These are phyloP conservation scores for Azolla pinnata DNA, from an alignment of 75 land plant species.

Conservation along the genomic window DNA sequence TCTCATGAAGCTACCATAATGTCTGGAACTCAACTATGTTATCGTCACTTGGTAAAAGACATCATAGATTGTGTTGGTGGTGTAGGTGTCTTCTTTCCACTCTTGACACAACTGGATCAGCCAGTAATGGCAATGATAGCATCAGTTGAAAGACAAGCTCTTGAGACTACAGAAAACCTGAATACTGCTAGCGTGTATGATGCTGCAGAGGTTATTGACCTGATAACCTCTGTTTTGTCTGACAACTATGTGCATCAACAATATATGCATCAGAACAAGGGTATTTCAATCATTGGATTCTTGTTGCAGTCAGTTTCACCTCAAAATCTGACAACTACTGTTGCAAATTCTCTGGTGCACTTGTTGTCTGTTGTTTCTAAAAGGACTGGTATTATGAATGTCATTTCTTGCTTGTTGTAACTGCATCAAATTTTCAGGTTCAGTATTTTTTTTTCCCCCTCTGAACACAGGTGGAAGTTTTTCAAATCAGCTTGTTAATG, in stretches of 20 bases:
- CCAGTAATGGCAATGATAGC: constrained; percentile 8
- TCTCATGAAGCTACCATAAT: constrained; percentile 49
- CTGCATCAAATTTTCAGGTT: constrained; percentile 5
- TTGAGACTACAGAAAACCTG: not conserved
- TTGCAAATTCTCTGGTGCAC: constrained; percentile 59
- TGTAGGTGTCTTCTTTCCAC: constrained; percentile 85
- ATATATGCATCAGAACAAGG: constrained; percentile 67
- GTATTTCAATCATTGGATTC: constrained; percentile 74
- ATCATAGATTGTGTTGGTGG: constrained; percentile 95
- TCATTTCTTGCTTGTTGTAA: not conserved
- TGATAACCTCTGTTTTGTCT: constrained; percentile 65
- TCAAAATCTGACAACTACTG: constrained; percentile 53
- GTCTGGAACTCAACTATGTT: constrained; percentile 79
- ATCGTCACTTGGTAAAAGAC: constrained; percentile 62
- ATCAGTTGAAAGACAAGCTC: not conserved
- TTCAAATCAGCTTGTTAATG: constrained; percentile 58
- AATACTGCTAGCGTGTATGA: constrained; percentile 34
- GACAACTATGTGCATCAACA: constrained; percentile 75
- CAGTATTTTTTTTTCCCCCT: not conserved
- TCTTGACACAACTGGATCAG: constrained; percentile 59
- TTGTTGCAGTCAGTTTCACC: constrained; percentile 80
- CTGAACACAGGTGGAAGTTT: constrained; percentile 29
- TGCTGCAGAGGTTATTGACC: constrained; percentile 75
- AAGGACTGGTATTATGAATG: constrained; percentile 72
- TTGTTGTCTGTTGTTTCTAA: constrained; percentile 40